A percentile compares a stretch with the other conserved stretches of the same genome.
phyloP scores from a whole-genome alignment of 805 yeast species.

The Citeromyces matritensis region DNA sequence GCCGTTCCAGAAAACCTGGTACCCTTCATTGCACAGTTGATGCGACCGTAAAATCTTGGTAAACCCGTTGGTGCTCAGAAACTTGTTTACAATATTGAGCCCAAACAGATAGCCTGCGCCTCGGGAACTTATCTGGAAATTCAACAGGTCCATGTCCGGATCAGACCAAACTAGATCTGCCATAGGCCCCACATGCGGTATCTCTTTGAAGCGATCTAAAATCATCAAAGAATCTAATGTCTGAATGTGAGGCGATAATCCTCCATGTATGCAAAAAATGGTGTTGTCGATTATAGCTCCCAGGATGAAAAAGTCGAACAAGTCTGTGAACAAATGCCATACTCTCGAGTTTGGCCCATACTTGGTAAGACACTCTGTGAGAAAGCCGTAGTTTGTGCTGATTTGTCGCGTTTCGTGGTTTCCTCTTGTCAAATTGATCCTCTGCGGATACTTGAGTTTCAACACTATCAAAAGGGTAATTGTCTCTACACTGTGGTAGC shows the following conservation, averaged over 20 bases:
- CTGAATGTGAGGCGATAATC: slow-evolving; percentile 88
- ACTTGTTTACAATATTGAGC: slow-evolving; percentile 75
- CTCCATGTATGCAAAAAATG: slow-evolving; percentile 94
- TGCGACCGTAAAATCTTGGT: slow-evolving; percentile 85
- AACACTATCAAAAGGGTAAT: slow-evolving; percentile 70
- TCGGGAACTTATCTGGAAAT: slow-evolving; percentile 80
- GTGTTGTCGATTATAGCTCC: slow-evolving; percentile 84
- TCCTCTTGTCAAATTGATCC: slow-evolving; percentile 78
- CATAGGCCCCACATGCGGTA: slow-evolving; percentile 99
- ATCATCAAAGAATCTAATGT: slow-evolving; percentile 83
- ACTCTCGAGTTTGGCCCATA: slow-evolving; percentile 63
- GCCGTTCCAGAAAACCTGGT: slow-evolving; percentile 81
- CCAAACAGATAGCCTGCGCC: slow-evolving; percentile 99
- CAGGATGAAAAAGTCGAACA: slow-evolving; percentile 81
- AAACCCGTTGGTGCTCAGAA: slow-evolving; percentile 63
- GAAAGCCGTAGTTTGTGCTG: slow-evolving; percentile 94
- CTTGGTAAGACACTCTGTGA: slow-evolving; percentile 84
- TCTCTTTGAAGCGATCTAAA: slow-evolving; percentile 83
- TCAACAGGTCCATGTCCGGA: slow-evolving; percentile 72
- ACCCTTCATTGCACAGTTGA: slow-evolving; percentile 94
- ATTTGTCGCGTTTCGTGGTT: slow-evolving; percentile 95
- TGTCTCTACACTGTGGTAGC: slow-evolving; percentile 87
- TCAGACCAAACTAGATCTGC: slow-evolving; percentile 98
- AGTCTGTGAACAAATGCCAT: slow-evolving; percentile 83
- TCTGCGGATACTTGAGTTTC: slow-evolving; percentile 74